phyloP scores from a whole-genome alignment of 176 grass and related monocot genomes.

The Puccinellia tenuiflora region DNA sequence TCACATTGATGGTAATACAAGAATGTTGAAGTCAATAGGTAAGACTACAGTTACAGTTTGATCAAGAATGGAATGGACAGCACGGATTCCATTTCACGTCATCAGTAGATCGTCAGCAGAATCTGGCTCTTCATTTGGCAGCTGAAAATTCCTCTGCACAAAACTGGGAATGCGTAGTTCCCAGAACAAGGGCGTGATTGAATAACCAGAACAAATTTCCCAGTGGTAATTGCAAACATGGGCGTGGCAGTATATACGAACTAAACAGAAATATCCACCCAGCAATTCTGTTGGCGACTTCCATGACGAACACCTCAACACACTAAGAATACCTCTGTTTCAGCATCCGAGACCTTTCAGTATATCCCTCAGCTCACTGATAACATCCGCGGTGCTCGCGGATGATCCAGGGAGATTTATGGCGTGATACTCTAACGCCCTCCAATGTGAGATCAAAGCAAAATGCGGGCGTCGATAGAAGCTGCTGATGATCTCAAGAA shows the following conservation, averaged over 20 bases:
- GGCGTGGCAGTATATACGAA: background rate
- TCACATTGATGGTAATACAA: background rate
- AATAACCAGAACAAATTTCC: background rate
- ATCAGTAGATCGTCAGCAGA: background rate
- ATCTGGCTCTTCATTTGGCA: background rate
- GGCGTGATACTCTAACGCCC: constrained; percentile 75
- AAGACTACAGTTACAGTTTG: background rate
- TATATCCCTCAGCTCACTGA: constrained; percentile 52
- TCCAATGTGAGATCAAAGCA: constrained; percentile 79
- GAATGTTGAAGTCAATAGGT: background rate
- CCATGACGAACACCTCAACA: background rate
- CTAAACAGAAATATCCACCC: background rate
- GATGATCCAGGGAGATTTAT: constrained; percentile 73
- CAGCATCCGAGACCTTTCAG: constrained; percentile 68
- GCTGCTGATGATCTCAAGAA: constrained; percentile 94
- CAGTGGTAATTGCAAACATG: background rate
- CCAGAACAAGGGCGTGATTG: background rate
- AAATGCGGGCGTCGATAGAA: constrained; percentile 81
- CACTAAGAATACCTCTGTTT: background rate
- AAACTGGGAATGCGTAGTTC: background rate
- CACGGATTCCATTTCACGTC: background rate
- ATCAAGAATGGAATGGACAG: background rate
- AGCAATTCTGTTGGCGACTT: background rate
- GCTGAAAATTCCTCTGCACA: background rate
- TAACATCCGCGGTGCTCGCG: constrained; percentile 42